Evolutionary conservation across 108 stramenopile genomes (phyloP).

Genomic region (Fragilaria crotonensis): DNA sequence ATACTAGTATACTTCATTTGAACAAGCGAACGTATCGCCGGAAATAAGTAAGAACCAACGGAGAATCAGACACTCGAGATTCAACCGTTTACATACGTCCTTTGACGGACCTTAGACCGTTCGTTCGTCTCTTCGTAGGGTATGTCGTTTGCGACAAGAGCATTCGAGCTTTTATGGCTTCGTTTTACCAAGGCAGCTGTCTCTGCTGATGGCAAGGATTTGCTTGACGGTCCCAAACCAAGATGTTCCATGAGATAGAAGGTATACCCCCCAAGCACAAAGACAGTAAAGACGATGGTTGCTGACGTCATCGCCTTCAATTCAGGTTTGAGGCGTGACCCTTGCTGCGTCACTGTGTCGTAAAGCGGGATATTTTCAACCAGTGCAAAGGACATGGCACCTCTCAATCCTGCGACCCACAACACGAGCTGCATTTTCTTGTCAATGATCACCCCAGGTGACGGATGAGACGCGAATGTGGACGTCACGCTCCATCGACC

Average conservation of each 20-base stretch:
- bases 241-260: slow-evolving; percentile 70
- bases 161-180: not conserved
- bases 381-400: slow-evolving; percentile 86
- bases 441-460: slow-evolving; percentile 58
- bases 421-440: slow-evolving; percentile 76
- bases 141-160: not conserved
- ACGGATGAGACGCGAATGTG: not conserved
- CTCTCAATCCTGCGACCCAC: slow-evolving; percentile 81
- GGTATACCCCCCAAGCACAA: slow-evolving; percentile 75
- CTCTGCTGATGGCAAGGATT: not conserved
- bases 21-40: too few species aligned
- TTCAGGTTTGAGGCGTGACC: slow-evolving; percentile 79
- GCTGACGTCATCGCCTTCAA: slow-evolving; percentile 86
- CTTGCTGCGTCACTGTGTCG: slow-evolving; percentile 68
- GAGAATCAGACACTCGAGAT: too few species aligned
- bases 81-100: not conserved
- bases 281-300: slow-evolving; percentile 82
- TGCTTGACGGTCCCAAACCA: slow-evolving; percentile 34
- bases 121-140: not conserved
- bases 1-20: too few species aligned
- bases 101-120: not conserved
- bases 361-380: slow-evolving; percentile 84
- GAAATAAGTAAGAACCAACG: too few species aligned
- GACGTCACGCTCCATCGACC: not conserved
- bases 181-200: not conserved